These are phyloP conservation scores for Raphanus raphanistrum DNA, from an alignment of 345 rosid genomes.

Conservation along the genomic window DNA sequence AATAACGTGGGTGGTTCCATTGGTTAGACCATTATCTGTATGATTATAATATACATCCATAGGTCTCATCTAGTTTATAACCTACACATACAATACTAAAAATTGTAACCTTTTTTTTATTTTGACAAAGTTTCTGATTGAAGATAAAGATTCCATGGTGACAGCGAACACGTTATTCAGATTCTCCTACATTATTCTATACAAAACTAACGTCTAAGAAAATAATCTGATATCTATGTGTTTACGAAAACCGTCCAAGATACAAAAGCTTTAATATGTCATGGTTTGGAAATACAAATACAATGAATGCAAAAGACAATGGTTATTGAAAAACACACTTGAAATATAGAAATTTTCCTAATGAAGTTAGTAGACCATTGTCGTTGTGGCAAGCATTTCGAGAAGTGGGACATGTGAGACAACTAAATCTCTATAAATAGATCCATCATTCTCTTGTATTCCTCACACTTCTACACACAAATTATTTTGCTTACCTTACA, in stretches of 20 bases:
- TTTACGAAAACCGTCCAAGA: not conserved
- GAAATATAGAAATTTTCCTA: too few relatives aligned
- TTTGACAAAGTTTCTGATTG: constrained; percentile 26
- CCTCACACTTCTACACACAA: too few relatives aligned
- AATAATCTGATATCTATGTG: not conserved
- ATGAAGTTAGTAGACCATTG: too few relatives aligned
- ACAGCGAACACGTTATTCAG: constrained; percentile 31
- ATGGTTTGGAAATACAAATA: not conserved
- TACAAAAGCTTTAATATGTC: not conserved
- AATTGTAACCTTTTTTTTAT: not conserved
- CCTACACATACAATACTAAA: constrained; percentile 3
- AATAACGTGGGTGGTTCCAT: constrained; percentile 26
- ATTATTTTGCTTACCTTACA: too few relatives aligned
- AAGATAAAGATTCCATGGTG: constrained; percentile 32
- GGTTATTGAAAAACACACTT: too few relatives aligned
- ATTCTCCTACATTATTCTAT: constrained; percentile 15
- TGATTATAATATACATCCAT: not conserved
- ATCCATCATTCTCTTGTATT: too few relatives aligned
- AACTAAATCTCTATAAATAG: too few relatives aligned
- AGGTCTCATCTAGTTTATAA: not conserved
- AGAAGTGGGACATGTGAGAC: too few relatives aligned
- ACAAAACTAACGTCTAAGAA: constrained; percentile 8
- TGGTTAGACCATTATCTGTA: constrained; percentile 28
- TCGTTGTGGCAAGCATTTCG: too few relatives aligned
- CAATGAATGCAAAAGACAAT: too few relatives aligned